phyloP scores from a whole-genome alignment of 2,329 filamentous ascomycete genomes.

The Fusarium virguliforme region DNA sequence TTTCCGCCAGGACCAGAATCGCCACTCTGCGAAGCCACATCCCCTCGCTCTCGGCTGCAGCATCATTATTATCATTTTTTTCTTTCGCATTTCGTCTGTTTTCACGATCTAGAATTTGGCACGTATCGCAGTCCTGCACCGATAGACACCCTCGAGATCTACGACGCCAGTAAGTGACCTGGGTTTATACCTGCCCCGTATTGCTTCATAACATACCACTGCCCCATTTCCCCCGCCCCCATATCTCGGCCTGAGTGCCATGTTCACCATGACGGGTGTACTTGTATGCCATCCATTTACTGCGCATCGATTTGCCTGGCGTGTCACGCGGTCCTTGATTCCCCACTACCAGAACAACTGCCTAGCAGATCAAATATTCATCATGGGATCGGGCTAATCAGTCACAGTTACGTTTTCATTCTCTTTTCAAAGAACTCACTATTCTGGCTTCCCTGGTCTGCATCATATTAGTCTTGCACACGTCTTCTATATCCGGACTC shows the following conservation, averaged over 20 bases:
- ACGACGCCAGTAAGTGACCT: conserved; percentile 47
- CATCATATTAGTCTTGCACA: not conserved
- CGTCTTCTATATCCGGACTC: not conserved
- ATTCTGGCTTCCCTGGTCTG: conserved; percentile 16
- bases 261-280: conserved; percentile 18
- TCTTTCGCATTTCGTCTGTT: conserved; percentile 44
- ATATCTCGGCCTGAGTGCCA: conserved; percentile 11
- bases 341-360: conserved; percentile 28
- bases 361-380: conserved; percentile 29
- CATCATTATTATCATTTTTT: conserved; percentile 35
- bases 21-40: conserved; percentile 45
- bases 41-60: conserved; percentile 31
- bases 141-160: conserved; percentile 52
- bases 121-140: conserved; percentile 41
- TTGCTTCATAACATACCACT: conserved; percentile 25
- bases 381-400: conserved; percentile 45
- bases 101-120: conserved; percentile 52
- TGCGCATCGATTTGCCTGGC: conserved; percentile 27
- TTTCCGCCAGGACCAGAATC: conserved; percentile 41
- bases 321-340: conserved; percentile 38
- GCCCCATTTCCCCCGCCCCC: conserved; percentile 26
- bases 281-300: conserved; percentile 25
- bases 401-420: conserved; percentile 45
- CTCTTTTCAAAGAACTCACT: conserved; percentile 38
- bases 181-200: conserved; percentile 11